Percentiles rank a stretch among this genome's conserved stretches.
These are phyloP conservation scores for Alternaria gansuensis DNA, from an alignment of 2,329 filamentous ascomycete genomes.

Conservation along the genomic window DNA sequence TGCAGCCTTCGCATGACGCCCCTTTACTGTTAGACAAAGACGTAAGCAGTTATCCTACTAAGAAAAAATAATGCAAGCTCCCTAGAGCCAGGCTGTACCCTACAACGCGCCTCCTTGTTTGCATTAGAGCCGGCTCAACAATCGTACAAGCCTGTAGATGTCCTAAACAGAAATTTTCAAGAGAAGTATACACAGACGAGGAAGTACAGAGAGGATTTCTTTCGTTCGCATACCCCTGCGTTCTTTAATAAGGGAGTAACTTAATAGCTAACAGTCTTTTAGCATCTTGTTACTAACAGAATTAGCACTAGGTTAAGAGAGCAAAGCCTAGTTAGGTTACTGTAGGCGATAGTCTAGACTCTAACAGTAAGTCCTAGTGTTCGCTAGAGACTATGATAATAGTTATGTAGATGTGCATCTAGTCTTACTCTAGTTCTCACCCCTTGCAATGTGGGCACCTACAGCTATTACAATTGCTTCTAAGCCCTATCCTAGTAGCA, in stretches of 20 bases:
- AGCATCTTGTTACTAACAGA: not conserved
- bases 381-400: not conserved
- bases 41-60: no score
- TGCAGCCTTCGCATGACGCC: no score
- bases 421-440: not conserved
- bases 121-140: no score
- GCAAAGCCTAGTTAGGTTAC: not conserved
- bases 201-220: conserved; percentile 2
- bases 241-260: not conserved
- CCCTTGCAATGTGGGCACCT: conserved; percentile 9
- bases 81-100: no score
- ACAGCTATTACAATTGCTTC: conserved; percentile 10
- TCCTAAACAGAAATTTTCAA: not conserved
- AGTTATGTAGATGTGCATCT: not conserved
- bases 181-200: not conserved
- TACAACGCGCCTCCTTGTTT: no score
- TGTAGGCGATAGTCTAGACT: not conserved
- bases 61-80: no score
- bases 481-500: conserved; percentile 4
- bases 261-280: not conserved
- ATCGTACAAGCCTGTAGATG: no score
- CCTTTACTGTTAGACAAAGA: no score
- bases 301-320: not conserved
- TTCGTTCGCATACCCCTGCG: not conserved
- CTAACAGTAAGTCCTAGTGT: conserved; percentile 1